Evolutionary conservation across 1,284 basidiomycete genomes (phyloP).

Genomic region (Tilletia walkeri): DNA sequence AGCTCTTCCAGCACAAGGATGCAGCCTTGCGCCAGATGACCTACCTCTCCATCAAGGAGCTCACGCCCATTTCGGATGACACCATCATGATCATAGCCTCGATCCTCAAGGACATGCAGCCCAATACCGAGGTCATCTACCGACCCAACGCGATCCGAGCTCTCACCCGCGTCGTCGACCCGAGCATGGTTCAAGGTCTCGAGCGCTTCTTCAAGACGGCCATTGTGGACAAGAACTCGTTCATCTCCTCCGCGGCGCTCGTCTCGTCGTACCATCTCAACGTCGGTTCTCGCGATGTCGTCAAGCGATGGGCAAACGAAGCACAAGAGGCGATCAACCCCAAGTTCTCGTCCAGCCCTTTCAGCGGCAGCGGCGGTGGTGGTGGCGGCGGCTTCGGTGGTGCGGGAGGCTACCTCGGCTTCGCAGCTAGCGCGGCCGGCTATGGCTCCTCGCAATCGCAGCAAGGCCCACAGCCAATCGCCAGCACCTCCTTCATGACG

Average conservation of each 20-base stretch:
- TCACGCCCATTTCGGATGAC: slow-evolving; percentile 91
- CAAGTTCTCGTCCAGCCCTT: slow-evolving; percentile 27
- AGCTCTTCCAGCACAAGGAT: slow-evolving; percentile 99
- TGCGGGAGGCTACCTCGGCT: slow-evolving; percentile 56
- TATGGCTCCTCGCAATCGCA: slow-evolving; percentile 58
- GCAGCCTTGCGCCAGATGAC: slow-evolving; percentile 95
- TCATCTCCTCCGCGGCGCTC: slow-evolving; percentile 91
- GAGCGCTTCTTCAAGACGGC: slow-evolving; percentile 99
- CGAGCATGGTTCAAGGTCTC: slow-evolving; percentile 95
- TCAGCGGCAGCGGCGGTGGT: slow-evolving; percentile 27
- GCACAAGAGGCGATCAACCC: slow-evolving; percentile 88
- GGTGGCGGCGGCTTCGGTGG: slow-evolving; percentile 58
- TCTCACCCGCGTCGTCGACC: slow-evolving; percentile 92
- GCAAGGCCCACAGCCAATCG: slow-evolving; percentile 69
- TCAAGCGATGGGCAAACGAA: slow-evolving; percentile 91
- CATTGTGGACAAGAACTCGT: slow-evolving; percentile 93
- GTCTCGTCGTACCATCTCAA: slow-evolving; percentile 97
- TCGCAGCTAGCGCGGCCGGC: slow-evolving; percentile 70
- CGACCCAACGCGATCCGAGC: slow-evolving; percentile 96
- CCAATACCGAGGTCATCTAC: slow-evolving; percentile 97
- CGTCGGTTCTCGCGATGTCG: slow-evolving; percentile 83
- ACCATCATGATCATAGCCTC: slow-evolving; percentile 98
- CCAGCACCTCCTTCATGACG: slow-evolving; percentile 69
- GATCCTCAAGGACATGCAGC: slow-evolving; percentile 99
- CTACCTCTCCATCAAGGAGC: slow-evolving; percentile 97